These are phyloP conservation scores for Juncus inflexus DNA, from an alignment of 176 grass and related monocot genomes.

Conservation along the genomic window DNA sequence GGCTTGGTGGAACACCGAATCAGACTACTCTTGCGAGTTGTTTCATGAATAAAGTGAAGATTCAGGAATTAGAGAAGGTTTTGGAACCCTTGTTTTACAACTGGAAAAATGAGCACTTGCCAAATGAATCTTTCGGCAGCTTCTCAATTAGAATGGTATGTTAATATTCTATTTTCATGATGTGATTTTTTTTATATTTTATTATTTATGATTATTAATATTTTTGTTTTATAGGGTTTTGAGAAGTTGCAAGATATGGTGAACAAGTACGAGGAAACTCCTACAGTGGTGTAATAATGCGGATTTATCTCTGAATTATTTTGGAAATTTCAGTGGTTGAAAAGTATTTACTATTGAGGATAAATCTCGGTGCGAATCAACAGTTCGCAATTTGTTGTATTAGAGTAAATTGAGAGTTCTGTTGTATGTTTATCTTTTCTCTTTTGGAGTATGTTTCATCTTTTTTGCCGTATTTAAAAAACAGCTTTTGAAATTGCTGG, in stretches of 20 bases:
- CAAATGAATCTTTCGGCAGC: constrained; percentile 87
- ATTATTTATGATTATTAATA: background rate
- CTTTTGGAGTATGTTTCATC: background rate
- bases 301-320: too few species aligned
- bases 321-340: background rate
- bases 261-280: constrained; percentile 46
- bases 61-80: constrained; percentile 92
- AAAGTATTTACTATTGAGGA: constrained; percentile 7
- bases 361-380: constrained; percentile 17
- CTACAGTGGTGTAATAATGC: constrained; percentile 32
- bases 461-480: background rate
- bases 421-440: background rate
- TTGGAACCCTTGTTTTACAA: constrained; percentile 85
- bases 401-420: background rate
- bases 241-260: constrained; percentile 76
- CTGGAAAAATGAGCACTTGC: constrained; percentile 54
- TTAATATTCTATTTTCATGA: constrained; percentile 11
- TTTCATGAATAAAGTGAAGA: constrained; percentile 96
- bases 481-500: constrained; percentile 2
- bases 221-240: constrained; percentile 51
- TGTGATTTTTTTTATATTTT: background rate
- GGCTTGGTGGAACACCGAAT: constrained; percentile 92
- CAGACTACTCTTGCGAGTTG: constrained; percentile 69
- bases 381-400: constrained; percentile 21
- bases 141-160: constrained; percentile 66